phyloP scores from a whole-genome alignment of 202 grass and related monocot genomes.

The Dendrocalamus latiflorus region DNA sequence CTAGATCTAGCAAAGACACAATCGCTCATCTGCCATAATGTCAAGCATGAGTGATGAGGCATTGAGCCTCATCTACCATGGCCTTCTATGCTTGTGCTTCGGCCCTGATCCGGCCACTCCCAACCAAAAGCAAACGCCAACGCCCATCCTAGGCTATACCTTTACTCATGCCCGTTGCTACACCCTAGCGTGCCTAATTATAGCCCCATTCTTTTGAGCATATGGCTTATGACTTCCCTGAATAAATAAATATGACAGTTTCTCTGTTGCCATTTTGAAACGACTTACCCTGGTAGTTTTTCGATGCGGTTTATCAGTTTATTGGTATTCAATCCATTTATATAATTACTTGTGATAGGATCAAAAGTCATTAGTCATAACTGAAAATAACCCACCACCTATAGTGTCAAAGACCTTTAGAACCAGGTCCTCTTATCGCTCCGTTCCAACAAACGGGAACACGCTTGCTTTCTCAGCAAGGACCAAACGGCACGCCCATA shows the following conservation, averaged over 20 bases:
- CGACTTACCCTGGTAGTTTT: no score
- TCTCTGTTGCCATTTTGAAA: no score
- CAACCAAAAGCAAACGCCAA: background rate
- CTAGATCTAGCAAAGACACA: background rate
- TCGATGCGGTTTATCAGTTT: no score
- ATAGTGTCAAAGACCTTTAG: background rate
- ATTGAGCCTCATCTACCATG: background rate
- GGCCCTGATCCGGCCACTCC: background rate
- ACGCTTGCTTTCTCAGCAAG: background rate
- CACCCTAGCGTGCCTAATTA: no score
- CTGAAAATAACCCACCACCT: no score
- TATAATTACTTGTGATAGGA: no score
- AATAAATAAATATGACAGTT: no score
- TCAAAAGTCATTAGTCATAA: no score
- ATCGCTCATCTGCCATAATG: background rate
- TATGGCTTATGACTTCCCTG: no score
- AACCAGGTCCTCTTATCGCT: background rate
- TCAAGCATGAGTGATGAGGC: background rate
- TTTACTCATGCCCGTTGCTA: no score
- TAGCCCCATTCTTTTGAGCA: no score
- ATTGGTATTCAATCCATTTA: no score
- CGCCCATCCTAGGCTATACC: background rate
- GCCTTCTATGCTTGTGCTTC: background rate
- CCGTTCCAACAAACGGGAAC: background rate
- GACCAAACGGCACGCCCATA: background rate